phyloP scores from a whole-genome alignment of 140 eudicot species.

The Flaveria floridana region DNA sequence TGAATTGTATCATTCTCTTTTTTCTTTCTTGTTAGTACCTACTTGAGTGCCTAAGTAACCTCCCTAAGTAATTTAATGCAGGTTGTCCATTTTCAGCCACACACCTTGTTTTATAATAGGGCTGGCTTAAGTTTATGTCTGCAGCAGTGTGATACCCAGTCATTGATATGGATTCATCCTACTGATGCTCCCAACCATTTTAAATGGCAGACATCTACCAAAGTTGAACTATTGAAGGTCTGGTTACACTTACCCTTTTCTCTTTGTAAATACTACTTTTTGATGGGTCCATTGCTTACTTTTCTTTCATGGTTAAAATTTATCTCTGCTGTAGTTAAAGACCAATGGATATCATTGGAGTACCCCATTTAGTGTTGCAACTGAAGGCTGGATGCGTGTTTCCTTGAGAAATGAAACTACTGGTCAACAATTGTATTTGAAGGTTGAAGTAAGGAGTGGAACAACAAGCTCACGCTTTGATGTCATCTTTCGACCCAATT shows the following conservation, averaged over 20 bases:
- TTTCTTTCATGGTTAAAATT: conserved; percentile 26
- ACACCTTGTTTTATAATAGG: conserved; percentile 69
- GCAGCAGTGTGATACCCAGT: conserved; percentile 72
- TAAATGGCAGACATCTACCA: conserved; percentile 69
- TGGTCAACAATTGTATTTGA: conserved; percentile 38
- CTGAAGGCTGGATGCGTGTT: conserved; percentile 81
- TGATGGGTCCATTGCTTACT: not conserved
- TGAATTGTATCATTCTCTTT: not conserved
- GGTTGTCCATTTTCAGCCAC: conserved; percentile 96
- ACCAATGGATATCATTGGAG: conserved; percentile 79
- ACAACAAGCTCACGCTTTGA: conserved; percentile 69
- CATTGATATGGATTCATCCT: conserved; percentile 61
- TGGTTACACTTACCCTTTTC: conserved; percentile 27
- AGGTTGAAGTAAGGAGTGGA: conserved; percentile 83
- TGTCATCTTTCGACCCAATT: conserved; percentile 81
- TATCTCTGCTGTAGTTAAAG: conserved; percentile 49
- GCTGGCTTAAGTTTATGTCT: conserved; percentile 68
- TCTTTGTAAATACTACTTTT: conserved; percentile 15
- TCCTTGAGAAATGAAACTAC: conserved; percentile 52
- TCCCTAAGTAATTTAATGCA: conserved; percentile 37
- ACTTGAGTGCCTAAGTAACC: conserved; percentile 13
- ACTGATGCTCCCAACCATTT: conserved; percentile 72
- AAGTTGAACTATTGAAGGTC: conserved; percentile 75
- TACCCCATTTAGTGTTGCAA: conserved; percentile 70
- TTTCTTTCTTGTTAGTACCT: conserved; percentile 15